Evolutionary conservation across 805 yeast genomes (phyloP).

Genomic region (Wickerhamomyces strasburgensis): DNA sequence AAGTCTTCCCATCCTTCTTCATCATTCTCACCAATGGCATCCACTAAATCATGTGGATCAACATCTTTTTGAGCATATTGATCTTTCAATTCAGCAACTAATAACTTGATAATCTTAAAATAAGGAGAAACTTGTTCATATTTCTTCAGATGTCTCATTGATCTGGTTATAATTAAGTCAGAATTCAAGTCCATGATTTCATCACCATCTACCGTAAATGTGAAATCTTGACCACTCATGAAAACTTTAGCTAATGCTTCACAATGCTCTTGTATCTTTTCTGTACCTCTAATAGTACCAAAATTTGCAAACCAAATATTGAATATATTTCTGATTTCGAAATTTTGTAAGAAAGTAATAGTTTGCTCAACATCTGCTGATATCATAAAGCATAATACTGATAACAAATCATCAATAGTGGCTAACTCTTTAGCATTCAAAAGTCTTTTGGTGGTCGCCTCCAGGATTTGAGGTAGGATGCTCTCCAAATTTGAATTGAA

Average conservation of each 20-base stretch:
- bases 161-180: slow-evolving; percentile 75
- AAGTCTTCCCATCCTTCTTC: slow-evolving; percentile 72
- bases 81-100: slow-evolving; percentile 62
- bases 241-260: slow-evolving; percentile 67
- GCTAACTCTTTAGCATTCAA: slow-evolving; percentile 60
- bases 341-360: slow-evolving; percentile 48
- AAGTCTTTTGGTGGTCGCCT: slow-evolving; percentile 66
- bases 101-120: slow-evolving; percentile 65
- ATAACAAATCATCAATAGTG: slow-evolving; percentile 70
- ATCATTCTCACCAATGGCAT: slow-evolving; percentile 59
- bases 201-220: slow-evolving; percentile 72
- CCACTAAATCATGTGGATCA: slow-evolving; percentile 38
- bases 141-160: slow-evolving; percentile 56
- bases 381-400: slow-evolving; percentile 71
- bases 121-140: slow-evolving; percentile 66
- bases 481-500: slow-evolving; percentile 30
- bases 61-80: slow-evolving; percentile 34
- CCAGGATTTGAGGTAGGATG: slow-evolving; percentile 24
- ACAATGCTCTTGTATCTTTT: slow-evolving; percentile 60
- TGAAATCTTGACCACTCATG: slow-evolving; percentile 51
- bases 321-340: slow-evolving; percentile 46
- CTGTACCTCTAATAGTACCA: slow-evolving; percentile 70
- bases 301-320: slow-evolving; percentile 82
- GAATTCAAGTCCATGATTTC: slow-evolving; percentile 50
- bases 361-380: slow-evolving; percentile 58